Base-by-base conservation (phyloP, 306 rosid species). In the Oxytropis ochrocephala region DNA sequence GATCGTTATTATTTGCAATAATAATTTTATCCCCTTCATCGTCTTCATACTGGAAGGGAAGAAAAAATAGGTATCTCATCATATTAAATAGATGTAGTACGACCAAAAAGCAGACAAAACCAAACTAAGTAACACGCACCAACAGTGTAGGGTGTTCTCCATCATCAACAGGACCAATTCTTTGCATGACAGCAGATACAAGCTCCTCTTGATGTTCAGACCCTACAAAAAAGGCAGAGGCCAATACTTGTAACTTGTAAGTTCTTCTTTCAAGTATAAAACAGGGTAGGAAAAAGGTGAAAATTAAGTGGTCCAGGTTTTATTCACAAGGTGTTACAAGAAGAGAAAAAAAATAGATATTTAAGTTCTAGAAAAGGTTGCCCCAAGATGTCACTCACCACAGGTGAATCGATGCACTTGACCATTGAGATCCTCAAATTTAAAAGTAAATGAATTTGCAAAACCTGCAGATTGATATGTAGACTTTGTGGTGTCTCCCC, bases 21-120 rank as follows among this genome's bases (percentile, higher is more conserved):
- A 91, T 78, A 79, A 94, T 85, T 72, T 62, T 87, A 81, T 94
- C 99, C 33, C 96, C 97, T 75, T 94, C 99, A 48, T 94, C 97
- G 52, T 94, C 99, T 84, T 89, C 89, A 35, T 88, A 94, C 99
- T 94, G 65, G 46, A 50, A 29, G 12, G 44, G 46, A 60, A 50
- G 48, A 55, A 17, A 53, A 50, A 50, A 5, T 17, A 19, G 8
- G 60, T 12, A 39, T 41, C 59, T 39, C 43, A 44, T 63, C 60
- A 74, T 44, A 46, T 56, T 14, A 75, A 35, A 71, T 39, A 43
- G 70, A 67, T 50, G 42, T 13, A 24, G 56, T 29, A 64, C 2
- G 3, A 67, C 12, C 36, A 51, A 53, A 76, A 61, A 49, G 65
- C 27, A 73, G 54, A 76, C 11, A 55, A 60, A 38, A 54, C 32